These are phyloP conservation scores for Plasmodium berghei DNA, from an alignment of 169 alveolate species.

Conservation along the genomic window DNA sequence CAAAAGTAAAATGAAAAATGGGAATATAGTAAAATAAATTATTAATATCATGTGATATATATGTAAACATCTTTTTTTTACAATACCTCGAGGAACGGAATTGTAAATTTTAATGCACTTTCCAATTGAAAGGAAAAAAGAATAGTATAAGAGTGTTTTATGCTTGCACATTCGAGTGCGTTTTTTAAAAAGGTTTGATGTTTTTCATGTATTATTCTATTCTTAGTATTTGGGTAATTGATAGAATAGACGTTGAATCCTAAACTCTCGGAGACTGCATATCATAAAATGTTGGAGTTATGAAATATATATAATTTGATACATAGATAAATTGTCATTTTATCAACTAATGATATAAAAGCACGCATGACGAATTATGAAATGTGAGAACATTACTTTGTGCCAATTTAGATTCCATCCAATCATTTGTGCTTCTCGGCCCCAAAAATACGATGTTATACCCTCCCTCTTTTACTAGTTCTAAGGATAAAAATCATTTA, in stretches of 20 bases:
- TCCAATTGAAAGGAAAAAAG: slow-evolving; percentile 62
- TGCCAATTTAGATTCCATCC: slow-evolving; percentile 48
- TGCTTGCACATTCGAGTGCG: slow-evolving; percentile 46
- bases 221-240: slow-evolving; percentile 54
- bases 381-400: slow-evolving; percentile 22
- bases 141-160: slow-evolving; percentile 34
- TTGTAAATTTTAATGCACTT: slow-evolving; percentile 52
- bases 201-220: slow-evolving; percentile 16
- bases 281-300: neutral
- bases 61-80: neutral
- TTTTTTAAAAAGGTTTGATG: slow-evolving; percentile 43
- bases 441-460: slow-evolving; percentile 72
- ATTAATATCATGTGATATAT: neutral
- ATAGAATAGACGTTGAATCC: slow-evolving; percentile 48
- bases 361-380: too few species aligned
- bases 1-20: neutral
- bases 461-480: slow-evolving; percentile 35
- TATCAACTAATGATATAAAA: too few species aligned
- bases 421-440: slow-evolving; percentile 60
- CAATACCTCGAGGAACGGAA: slow-evolving; percentile 67
- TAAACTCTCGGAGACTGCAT: slow-evolving; percentile 32
- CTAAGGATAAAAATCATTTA: slow-evolving; percentile 12
- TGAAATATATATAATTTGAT: neutral
- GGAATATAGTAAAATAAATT: neutral
- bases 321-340: neutral